Percentiles rank a stretch among this genome's conserved stretches.
These are phyloP conservation scores for Botrytis fabae DNA, from an alignment of 2,329 filamentous ascomycete species.

Conservation along the genomic window DNA sequence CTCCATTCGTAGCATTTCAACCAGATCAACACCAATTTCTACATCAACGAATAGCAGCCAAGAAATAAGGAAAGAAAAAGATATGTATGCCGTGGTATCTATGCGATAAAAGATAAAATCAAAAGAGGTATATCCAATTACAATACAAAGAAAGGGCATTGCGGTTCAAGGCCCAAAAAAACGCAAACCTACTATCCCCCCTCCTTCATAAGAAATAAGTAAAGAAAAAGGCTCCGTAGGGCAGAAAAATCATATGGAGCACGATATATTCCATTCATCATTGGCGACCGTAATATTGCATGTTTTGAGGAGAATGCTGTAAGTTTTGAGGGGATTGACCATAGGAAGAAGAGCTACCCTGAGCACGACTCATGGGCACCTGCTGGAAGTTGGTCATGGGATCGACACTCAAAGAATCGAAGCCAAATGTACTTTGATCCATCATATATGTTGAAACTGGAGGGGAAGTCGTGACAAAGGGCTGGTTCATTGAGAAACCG, in stretches of 20 bases:
- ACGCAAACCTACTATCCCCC: not conserved
- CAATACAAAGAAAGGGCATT: conserved; percentile 1
- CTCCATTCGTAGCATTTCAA: not conserved
- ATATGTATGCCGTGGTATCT: conserved; percentile 36
- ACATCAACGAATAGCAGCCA: not conserved
- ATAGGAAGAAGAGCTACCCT: conserved; percentile 35
- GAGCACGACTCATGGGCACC: conserved; percentile 35
- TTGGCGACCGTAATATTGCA: conserved; percentile 31
- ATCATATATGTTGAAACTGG: conserved; percentile 34
- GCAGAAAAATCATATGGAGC: conserved; percentile 2
- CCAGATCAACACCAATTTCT: not conserved
- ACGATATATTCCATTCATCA: conserved; percentile 25
- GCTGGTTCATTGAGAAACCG: conserved; percentile 33
- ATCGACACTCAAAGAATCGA: conserved; percentile 31
- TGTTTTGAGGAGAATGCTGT: conserved; percentile 25
- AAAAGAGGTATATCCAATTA: conserved; percentile 24
- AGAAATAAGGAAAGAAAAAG: conserved; percentile 17
- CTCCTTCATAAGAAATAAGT: not conserved
- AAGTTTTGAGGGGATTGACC: conserved; percentile 33
- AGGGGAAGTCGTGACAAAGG: conserved; percentile 34
- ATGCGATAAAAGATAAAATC: conserved; percentile 27
- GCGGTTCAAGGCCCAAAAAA: not conserved
- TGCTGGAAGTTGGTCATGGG: conserved; percentile 31
- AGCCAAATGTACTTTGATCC: conserved; percentile 30
- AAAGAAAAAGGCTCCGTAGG: not conserved